These are phyloP conservation scores for Apiospora pterosperma DNA, from an alignment of 2,329 filamentous ascomycete species.

Conservation along the genomic window DNA sequence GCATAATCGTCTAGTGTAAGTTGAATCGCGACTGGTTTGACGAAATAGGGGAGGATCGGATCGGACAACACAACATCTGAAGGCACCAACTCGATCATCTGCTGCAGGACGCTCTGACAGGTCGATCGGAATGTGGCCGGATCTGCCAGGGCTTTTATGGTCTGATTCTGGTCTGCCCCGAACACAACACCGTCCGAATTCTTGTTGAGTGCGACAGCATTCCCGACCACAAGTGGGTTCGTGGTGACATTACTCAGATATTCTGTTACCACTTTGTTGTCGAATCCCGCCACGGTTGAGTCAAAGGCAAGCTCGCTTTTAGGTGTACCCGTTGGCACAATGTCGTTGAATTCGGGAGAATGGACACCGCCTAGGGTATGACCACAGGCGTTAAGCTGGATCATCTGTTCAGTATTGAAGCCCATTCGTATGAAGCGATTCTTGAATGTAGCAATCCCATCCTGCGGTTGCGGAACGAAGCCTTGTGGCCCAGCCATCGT, in stretches of 20 bases:
- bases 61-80: slow-evolving; percentile 46
- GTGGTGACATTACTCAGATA: slow-evolving; percentile 51
- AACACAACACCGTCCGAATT: slow-evolving; percentile 57
- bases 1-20: slow-evolving; percentile 49
- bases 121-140: slow-evolving; percentile 39
- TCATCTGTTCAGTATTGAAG: slow-evolving; percentile 55
- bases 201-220: slow-evolving; percentile 38
- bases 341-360: slow-evolving; percentile 46
- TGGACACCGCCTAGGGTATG: slow-evolving; percentile 61
- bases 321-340: slow-evolving; percentile 42
- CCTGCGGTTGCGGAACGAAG: slow-evolving; percentile 54
- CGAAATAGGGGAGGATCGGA: slow-evolving; percentile 51
- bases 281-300: slow-evolving; percentile 44
- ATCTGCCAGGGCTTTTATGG: slow-evolving; percentile 45
- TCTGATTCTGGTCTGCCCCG: slow-evolving; percentile 52
- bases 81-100: slow-evolving; percentile 61
- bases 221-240: slow-evolving; percentile 53
- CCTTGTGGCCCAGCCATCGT: slow-evolving; percentile 41
- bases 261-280: slow-evolving; percentile 55
- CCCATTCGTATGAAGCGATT: slow-evolving; percentile 57
- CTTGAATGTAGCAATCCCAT: slow-evolving; percentile 46
- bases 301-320: slow-evolving; percentile 47
- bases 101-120: slow-evolving; percentile 51
- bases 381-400: slow-evolving; percentile 57
- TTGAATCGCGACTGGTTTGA: slow-evolving; percentile 58